Evolutionary conservation across 2,329 filamentous ascomycete species (phyloP).

Genomic region (Teratosphaeria epicoccoides): DNA sequence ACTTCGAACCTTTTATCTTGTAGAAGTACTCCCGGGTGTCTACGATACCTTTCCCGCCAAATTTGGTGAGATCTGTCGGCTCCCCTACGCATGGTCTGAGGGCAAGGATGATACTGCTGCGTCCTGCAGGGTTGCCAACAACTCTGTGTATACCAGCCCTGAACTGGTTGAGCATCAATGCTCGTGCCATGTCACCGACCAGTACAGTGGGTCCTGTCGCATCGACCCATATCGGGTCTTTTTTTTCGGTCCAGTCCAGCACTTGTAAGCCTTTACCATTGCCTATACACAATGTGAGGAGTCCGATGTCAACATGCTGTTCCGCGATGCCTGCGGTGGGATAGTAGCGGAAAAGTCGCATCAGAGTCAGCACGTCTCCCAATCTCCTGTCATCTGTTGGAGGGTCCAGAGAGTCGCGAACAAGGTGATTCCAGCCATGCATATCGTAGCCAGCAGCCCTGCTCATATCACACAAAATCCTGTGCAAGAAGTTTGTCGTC

Average conservation of each 20-base stretch:
- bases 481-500: slow-evolving; percentile 12
- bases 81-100: slow-evolving; percentile 16
- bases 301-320: slow-evolving; percentile 19
- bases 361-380: slow-evolving; percentile 2
- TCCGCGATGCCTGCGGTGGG: slow-evolving; percentile 15
- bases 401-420: slow-evolving; percentile 13
- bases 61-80: slow-evolving; percentile 14
- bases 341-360: slow-evolving; percentile 21
- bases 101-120: slow-evolving; percentile 19
- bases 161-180: slow-evolving; percentile 11
- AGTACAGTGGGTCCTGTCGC: slow-evolving; percentile 12
- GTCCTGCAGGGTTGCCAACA: slow-evolving; percentile 14
- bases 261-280: slow-evolving; percentile 17
- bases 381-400: slow-evolving; percentile 1
- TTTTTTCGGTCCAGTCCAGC: slow-evolving; percentile 7
- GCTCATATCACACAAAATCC: slow-evolving; percentile 19
- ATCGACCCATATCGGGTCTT: slow-evolving; percentile 10
- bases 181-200: slow-evolving; percentile 15
- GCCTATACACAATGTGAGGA: slow-evolving; percentile 22
- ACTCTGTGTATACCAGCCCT: slow-evolving; percentile 19
- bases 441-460: slow-evolving; percentile 11
- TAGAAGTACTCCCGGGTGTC: slow-evolving; percentile 13
- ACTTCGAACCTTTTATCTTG: slow-evolving; percentile 12
- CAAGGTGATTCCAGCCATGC: slow-evolving; percentile 15
- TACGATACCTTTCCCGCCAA: slow-evolving; percentile 14